Conservation (phyloP, 176 grass and related monocot genomes). For the Eragrostis curvula region DNA sequence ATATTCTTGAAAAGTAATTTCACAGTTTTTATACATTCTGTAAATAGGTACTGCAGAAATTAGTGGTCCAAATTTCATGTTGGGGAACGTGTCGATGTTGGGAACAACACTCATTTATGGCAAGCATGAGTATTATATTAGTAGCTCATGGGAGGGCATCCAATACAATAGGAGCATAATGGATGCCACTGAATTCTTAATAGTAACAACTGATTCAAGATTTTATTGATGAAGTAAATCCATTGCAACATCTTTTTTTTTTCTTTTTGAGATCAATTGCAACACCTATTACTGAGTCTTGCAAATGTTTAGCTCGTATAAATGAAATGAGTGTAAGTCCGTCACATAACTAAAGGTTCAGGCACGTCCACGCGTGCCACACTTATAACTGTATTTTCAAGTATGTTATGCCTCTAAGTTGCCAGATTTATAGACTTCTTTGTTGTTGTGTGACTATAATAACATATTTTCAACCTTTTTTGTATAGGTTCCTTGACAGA, state of each 20-base stretch:
- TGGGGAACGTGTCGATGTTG: background rate
- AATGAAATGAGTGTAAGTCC: background rate
- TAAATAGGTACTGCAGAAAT: background rate
- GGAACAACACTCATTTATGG: background rate
- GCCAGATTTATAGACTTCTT: background rate
- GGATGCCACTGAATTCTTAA: background rate
- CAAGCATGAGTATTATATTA: background rate
- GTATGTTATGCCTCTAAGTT: background rate
- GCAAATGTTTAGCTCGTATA: background rate
- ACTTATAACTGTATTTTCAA: background rate
- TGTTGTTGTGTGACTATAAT: background rate
- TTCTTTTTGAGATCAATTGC: too few relatives aligned
- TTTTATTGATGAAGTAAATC: background rate
- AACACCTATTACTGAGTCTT: background rate
- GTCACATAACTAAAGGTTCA: constrained; percentile 17
- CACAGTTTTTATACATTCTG: background rate
- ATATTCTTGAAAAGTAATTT: background rate
- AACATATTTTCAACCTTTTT: background rate
- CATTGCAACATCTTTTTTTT: too few relatives aligned
- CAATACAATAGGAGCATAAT: constrained; percentile 7
- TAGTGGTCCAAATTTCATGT: background rate
- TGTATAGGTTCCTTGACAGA: constrained; percentile 79
- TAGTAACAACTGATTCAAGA: constrained; percentile 4
- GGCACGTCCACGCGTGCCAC: background rate
- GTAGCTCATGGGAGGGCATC: background rate